These are phyloP conservation scores for Chrysochromulina parva DNA, from an alignment of 78 protist species.

Conservation along the genomic window DNA sequence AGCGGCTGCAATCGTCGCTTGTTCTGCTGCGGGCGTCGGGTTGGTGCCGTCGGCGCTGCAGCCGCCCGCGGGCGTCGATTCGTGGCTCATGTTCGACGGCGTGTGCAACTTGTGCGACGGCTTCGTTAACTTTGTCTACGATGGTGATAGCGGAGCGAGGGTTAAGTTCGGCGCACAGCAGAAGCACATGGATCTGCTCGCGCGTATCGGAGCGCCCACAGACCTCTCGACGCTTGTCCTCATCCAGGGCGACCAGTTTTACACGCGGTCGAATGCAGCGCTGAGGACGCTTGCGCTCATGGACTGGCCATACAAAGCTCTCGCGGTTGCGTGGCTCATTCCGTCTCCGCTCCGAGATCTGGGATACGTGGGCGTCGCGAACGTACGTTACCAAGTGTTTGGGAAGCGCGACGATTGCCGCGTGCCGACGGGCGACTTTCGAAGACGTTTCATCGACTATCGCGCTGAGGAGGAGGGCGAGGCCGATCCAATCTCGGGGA, in stretches of 20 bases:
- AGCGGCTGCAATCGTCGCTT: too few relatives aligned
- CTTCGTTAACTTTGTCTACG: slow-evolving; percentile 6
- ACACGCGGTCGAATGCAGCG: not conserved
- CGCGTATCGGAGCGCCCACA: not conserved
- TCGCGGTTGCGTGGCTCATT: not conserved
- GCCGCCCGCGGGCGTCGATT: too few relatives aligned
- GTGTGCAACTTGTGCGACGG: slow-evolving; percentile 2
- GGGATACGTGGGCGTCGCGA: not conserved
- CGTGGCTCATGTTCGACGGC: too few relatives aligned
- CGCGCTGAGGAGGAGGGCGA: not conserved
- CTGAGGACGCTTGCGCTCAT: not conserved
- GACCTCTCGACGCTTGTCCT: not conserved
- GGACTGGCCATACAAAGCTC: not conserved
- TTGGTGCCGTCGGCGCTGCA: too few relatives aligned
- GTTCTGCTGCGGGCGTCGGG: too few relatives aligned
- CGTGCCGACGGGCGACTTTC: not conserved
- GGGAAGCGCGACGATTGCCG: not conserved
- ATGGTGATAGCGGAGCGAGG: not conserved
- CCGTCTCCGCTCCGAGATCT: not conserved
- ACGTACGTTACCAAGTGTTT: not conserved
- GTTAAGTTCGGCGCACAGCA: not conserved
- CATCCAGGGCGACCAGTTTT: not conserved
- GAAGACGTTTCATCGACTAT: not conserved
- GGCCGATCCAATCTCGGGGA: not conserved
- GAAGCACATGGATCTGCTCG: not conserved